These are phyloP conservation scores for Raffaelea arxii DNA, from an alignment of 2,329 filamentous ascomycete genomes.

Conservation along the genomic window DNA sequence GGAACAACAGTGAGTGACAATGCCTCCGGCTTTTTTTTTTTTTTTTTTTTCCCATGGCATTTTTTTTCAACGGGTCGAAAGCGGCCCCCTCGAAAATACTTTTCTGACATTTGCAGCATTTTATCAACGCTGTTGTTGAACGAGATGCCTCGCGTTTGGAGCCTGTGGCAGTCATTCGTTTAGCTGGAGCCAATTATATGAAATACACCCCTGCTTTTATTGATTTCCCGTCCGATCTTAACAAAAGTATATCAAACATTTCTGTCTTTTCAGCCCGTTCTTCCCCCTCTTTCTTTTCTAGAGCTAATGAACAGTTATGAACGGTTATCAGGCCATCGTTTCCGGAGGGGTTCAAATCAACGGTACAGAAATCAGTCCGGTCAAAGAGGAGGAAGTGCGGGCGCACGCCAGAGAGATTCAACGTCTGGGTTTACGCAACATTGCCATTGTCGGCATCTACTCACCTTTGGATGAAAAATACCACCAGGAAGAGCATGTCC, in stretches of 20 bases:
- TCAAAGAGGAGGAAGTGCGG: conserved; percentile 17
- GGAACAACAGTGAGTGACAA: conserved; percentile 12
- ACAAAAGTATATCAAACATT: background rate
- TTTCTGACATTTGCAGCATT: conserved; percentile 23
- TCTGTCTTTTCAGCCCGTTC: background rate
- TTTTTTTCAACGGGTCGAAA: too few relatives aligned
- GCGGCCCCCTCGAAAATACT: background rate
- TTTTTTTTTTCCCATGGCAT: too few relatives aligned
- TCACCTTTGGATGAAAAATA: conserved; percentile 46
- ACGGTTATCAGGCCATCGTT: conserved; percentile 35
- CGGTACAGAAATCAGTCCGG: conserved; percentile 15
- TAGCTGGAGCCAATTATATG: conserved; percentile 20
- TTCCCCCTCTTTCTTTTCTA: too few relatives aligned
- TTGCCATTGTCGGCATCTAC: conserved; percentile 49
- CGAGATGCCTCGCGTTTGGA: conserved; percentile 15
- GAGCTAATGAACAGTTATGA: conserved; percentile 25
- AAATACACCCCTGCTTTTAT: conserved; percentile 33
- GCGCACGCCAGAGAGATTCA: conserved; percentile 14
- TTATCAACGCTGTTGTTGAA: conserved; percentile 17
- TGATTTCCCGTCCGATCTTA: conserved; percentile 31
- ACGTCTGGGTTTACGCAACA: conserved; percentile 21
- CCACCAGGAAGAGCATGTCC: conserved; percentile 40
- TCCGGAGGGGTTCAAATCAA: conserved; percentile 23
- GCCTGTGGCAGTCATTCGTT: conserved; percentile 22
- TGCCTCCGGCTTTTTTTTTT: too few relatives aligned